Percentiles rank a stretch among this genome's conserved stretches.
phyloP scores from a whole-genome alignment of 2,329 filamentous ascomycete species.

The Botrytis fragariae region DNA sequence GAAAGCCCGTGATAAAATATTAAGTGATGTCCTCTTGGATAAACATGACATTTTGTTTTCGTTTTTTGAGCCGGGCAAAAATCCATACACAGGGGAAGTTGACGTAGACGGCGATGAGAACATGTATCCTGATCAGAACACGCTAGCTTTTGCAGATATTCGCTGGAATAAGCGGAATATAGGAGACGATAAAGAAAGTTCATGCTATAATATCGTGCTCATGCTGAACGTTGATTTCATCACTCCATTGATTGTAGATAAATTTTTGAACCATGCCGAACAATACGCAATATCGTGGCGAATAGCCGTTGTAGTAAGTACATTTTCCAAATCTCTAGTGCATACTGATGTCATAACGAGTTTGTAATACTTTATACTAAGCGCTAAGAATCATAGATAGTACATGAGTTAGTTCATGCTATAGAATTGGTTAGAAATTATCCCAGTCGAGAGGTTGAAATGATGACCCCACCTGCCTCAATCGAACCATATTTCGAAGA shows the following conservation, averaged over 20 bases:
- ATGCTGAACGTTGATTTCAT: not conserved
- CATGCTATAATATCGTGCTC: not conserved
- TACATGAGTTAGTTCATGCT: not conserved
- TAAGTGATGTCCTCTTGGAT: not conserved
- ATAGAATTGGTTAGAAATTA: not conserved
- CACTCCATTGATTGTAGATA: not conserved
- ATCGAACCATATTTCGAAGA: slow-evolving; percentile 22
- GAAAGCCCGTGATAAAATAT: not conserved
- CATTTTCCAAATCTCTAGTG: not conserved
- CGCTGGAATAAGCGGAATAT: not conserved
- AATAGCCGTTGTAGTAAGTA: not conserved
- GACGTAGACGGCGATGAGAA: not conserved
- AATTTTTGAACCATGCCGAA: not conserved
- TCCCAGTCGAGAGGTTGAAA: not conserved
- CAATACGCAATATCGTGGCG: not conserved
- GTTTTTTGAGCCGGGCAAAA: not conserved
- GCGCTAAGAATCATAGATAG: not conserved
- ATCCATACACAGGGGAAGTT: not conserved
- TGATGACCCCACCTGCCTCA: not conserved
- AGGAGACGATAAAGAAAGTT: not conserved
- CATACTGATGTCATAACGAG: not conserved
- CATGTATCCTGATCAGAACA: not conserved
- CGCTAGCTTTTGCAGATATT: not conserved
- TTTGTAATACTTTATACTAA: not conserved
- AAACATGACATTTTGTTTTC: not conserved